Evolutionary conservation across 2,329 filamentous ascomycete genomes (phyloP).

Genomic region (Phaeosphaeria sp.): DNA sequence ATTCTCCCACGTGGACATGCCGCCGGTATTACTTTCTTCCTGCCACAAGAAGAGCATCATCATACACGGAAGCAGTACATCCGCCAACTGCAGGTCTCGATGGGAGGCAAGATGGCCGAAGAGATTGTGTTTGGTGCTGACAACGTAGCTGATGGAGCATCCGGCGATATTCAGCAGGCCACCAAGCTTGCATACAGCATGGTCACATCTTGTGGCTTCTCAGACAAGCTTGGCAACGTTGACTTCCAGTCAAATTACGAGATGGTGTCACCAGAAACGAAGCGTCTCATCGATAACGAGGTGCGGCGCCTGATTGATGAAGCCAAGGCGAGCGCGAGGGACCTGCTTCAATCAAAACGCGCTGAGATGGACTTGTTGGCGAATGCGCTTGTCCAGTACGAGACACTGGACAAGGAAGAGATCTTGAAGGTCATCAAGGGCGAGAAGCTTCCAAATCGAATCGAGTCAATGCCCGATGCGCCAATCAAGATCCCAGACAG

Average conservation of each 20-base stretch:
- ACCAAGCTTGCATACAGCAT: constrained; percentile 85
- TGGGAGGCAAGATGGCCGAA: constrained; percentile 89
- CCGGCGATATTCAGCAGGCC: constrained; percentile 80
- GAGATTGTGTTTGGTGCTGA: constrained; percentile 92
- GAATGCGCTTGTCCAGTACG: constrained; percentile 89
- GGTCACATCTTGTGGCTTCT: constrained; percentile 91
- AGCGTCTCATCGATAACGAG: constrained; percentile 84
- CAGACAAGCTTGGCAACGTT: constrained; percentile 83
- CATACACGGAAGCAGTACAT: constrained; percentile 85
- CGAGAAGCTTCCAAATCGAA: constrained; percentile 76
- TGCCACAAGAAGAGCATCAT: constrained; percentile 87
- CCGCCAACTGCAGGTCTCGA: constrained; percentile 77
- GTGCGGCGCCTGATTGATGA: constrained; percentile 86
- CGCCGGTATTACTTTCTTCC: constrained; percentile 83
- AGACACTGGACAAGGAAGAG: constrained; percentile 87
- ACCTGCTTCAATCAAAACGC: constrained; percentile 75
- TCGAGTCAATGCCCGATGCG: constrained; percentile 63
- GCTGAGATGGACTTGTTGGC: constrained; percentile 88
- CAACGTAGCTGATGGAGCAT: constrained; percentile 88
- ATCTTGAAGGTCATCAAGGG: constrained; percentile 89
- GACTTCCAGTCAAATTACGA: constrained; percentile 85
- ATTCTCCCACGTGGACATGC: constrained; percentile 90
- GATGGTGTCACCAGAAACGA: constrained; percentile 83
- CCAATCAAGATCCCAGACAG: constrained; percentile 73
- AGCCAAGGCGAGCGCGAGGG: constrained; percentile 74